Percentiles rank a stretch among this genome's conserved stretches.
These are phyloP conservation scores for Psilocybe mexicana DNA, from an alignment of 1,284 basidiomycete species.

Conservation along the genomic window DNA sequence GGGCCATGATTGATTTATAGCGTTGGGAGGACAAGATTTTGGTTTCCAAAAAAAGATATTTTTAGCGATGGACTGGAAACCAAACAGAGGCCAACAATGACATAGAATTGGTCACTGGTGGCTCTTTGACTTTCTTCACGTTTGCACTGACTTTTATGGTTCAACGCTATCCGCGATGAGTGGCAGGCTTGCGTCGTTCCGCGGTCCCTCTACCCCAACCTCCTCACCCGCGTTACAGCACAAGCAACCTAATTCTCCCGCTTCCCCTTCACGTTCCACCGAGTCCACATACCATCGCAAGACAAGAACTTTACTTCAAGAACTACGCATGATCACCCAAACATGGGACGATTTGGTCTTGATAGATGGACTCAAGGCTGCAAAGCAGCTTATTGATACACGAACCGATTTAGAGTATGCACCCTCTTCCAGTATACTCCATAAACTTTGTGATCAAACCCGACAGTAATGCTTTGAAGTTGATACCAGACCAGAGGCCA, in stretches of 20 bases:
- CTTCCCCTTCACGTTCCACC: conserved; percentile 52
- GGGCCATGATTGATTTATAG: conserved; percentile 53
- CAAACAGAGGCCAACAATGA: conserved; percentile 2
- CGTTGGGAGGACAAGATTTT: conserved; percentile 8
- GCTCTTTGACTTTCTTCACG: not conserved
- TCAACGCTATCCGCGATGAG: conserved; percentile 20
- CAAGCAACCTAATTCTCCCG: conserved; percentile 39
- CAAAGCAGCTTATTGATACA: conserved; percentile 63
- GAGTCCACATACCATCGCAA: conserved; percentile 78
- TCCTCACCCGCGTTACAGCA: conserved; percentile 55
- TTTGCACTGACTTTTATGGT: too few species aligned
- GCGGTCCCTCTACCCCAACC: conserved; percentile 72
- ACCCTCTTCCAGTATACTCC: conserved; percentile 2
- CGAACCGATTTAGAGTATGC: conserved; percentile 79
- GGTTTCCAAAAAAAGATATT: conserved; percentile 20
- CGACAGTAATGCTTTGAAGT: conserved; percentile 61
- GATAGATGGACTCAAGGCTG: conserved; percentile 70
- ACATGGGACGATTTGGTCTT: conserved; percentile 79
- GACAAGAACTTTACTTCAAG: conserved; percentile 60
- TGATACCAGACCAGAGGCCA: conserved; percentile 56
- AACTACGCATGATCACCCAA: conserved; percentile 56
- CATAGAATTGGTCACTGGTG: too few species aligned
- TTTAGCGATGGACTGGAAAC: conserved; percentile 11
- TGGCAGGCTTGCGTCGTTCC: conserved; percentile 69
- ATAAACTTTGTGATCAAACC: conserved; percentile 11